These are phyloP conservation scores for Trichoderma atroviride DNA, from an alignment of 2,329 filamentous ascomycete species.

Conservation along the genomic window DNA sequence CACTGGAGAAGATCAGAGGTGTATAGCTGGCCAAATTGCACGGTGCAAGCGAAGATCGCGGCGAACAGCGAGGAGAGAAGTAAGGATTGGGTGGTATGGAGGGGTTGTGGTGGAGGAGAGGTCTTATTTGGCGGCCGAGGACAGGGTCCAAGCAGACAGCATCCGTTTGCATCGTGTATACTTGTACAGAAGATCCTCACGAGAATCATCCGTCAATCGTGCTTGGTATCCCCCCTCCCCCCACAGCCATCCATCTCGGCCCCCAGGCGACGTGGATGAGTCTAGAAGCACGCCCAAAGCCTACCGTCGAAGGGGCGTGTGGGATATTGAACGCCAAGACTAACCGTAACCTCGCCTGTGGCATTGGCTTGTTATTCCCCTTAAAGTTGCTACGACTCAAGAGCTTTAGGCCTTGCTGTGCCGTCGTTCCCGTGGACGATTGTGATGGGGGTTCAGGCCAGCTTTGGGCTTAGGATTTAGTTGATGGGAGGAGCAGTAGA, in stretches of 20 bases:
- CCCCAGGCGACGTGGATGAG: conserved; percentile 22
- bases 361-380: conserved; percentile 8
- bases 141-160: conserved; percentile 25
- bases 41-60: conserved; percentile 33
- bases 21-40: conserved; percentile 33
- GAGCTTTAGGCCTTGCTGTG: conserved; percentile 24
- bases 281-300: background rate
- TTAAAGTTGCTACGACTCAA: conserved; percentile 20
- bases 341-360: conserved; percentile 17
- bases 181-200: conserved; percentile 23
- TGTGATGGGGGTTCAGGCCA: conserved; percentile 29
- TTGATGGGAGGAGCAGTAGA: conserved; percentile 27
- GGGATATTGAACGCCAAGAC: conserved; percentile 17
- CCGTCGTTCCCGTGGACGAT: conserved; percentile 30
- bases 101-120: conserved; percentile 35
- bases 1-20: conserved; percentile 36
- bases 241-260: conserved; percentile 24
- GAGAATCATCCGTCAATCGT: conserved; percentile 25
- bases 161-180: conserved; percentile 23
- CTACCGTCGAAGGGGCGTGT: conserved; percentile 18
- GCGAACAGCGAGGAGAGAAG: conserved; percentile 30
- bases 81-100: conserved; percentile 24
- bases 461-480: conserved; percentile 24
- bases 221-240: conserved; percentile 14
- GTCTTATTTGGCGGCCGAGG: conserved; percentile 37